phyloP scores from a whole-genome alignment of 129 eudicot species.

The sunflower (Helianthus annuus) region DNA sequence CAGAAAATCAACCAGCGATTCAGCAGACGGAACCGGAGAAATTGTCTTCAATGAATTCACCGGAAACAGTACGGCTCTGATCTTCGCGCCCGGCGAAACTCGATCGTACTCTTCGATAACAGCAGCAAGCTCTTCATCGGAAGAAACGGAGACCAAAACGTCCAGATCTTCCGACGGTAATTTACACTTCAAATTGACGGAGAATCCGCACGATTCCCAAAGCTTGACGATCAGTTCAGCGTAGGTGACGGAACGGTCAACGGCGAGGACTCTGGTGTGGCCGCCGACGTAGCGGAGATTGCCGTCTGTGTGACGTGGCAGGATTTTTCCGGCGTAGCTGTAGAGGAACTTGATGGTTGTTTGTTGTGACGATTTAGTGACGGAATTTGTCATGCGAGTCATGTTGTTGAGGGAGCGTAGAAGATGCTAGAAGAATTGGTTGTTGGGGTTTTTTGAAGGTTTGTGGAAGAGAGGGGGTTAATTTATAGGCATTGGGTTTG shows the following conservation, averaged over 20 bases:
- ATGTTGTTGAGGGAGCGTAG: slow-evolving; percentile 26
- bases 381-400: slow-evolving; percentile 35
- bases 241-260: slow-evolving; percentile 52
- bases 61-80: slow-evolving; percentile 64
- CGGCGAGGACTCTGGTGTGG: slow-evolving; percentile 69
- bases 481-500: slow-evolving; percentile 6
- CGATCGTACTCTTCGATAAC: slow-evolving; percentile 68
- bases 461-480: not conserved
- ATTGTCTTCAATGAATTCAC: slow-evolving; percentile 42
- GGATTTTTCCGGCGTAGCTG: slow-evolving; percentile 82
- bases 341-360: slow-evolving; percentile 65
- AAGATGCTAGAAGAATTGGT: slow-evolving; percentile 22
- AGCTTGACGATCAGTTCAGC: slow-evolving; percentile 68
- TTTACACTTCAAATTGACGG: slow-evolving; percentile 62
- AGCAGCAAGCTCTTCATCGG: slow-evolving; percentile 66
- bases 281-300: slow-evolving; percentile 85
- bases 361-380: not conserved
- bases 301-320: slow-evolving; percentile 82
- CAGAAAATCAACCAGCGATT: slow-evolving; percentile 35
- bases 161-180: slow-evolving; percentile 79
- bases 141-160: slow-evolving; percentile 56
- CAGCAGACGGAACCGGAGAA: slow-evolving; percentile 58
- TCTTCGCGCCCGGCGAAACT: slow-evolving; percentile 56
- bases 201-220: slow-evolving; percentile 70
- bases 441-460: slow-evolving; percentile 22